Conservation (phyloP, 2,329 filamentous ascomycete genomes). For the Phaeosphaeriaceae sp. region DNA sequence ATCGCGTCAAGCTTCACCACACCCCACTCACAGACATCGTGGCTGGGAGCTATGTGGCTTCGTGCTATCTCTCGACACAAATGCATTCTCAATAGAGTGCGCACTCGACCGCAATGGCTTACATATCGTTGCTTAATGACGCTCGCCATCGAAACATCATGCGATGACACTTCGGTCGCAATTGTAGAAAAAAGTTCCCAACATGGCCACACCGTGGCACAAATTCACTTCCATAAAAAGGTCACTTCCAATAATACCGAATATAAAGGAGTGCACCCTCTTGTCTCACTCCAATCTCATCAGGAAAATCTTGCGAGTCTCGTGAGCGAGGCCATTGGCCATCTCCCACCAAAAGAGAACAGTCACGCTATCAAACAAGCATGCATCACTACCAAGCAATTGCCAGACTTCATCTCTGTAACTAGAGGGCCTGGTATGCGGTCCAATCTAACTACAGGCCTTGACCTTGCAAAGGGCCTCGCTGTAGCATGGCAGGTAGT, state of each 20-base stretch:
- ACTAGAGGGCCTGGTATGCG: conserved; percentile 92
- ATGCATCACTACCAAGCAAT: conserved; percentile 27
- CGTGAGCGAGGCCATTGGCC: conserved; percentile 66
- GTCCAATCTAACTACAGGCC: conserved; percentile 75
- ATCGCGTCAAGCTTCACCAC: background rate
- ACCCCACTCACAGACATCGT: background rate
- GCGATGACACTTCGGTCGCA: conserved; percentile 92
- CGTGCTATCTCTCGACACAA: conserved; percentile 9
- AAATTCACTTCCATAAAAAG: conserved; percentile 79
- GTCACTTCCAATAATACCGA: conserved; percentile 78
- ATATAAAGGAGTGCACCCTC: conserved; percentile 80
- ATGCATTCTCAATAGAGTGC: background rate
- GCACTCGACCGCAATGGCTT: conserved; percentile 10
- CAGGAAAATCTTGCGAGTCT: conserved; percentile 72
- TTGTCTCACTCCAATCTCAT: conserved; percentile 77
- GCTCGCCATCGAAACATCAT: conserved; percentile 82
- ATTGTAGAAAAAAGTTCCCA: conserved; percentile 67
- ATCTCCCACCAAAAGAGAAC: conserved; percentile 53
- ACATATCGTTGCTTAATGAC: conserved; percentile 46
- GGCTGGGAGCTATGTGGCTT: conserved; percentile 24
- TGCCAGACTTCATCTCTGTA: conserved; percentile 84
- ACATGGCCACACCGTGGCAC: conserved; percentile 49
- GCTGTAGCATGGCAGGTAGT: conserved; percentile 74
- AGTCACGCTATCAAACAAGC: background rate
- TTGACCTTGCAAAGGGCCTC: conserved; percentile 87